Evolutionary conservation across 805 yeast species (phyloP), one percentile per base, ranked within the genome.

Genomic region (Cyberlindnera misumaiensis): DNA sequence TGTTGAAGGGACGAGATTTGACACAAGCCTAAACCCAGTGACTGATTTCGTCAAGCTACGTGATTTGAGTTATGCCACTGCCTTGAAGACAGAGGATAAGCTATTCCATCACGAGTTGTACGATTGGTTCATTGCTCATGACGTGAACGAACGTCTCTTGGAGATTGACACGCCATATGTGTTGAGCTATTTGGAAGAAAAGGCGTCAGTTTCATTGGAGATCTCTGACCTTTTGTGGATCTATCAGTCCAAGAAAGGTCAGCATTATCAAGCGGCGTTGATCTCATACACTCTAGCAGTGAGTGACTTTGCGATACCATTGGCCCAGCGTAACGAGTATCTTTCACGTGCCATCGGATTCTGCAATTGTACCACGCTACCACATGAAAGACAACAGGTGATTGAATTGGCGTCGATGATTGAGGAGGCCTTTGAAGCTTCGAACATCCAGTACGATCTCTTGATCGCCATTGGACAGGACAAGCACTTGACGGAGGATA

Each of bases 261-360:
- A 80, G 43, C 82, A 80, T 58, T 79, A 74, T 49, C 78, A 79
- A 28, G 95, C 97, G n/a, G 96, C 97, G 0, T 75, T 75, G 47
- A 83, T 84, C 16, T 65, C 87, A 35, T 83, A 82, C 51, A 72
- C 76, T 5, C 64, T 93, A 40, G 82, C 96, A 0, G 64, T 78
- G 15, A 82, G 94, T 13, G 80, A 77, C 37, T 86, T 87, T 58
- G 72, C 73, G 10, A 67, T 90, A 35, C 64, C 72, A 28, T 69
- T 90, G 41, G 70, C 73, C 28, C 80, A 82, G 51, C 74, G 98
- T 56, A 81, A 90, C 32, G 96, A 89, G 60, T 87, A 74, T 56
- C 67, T 93, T 39, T 85, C 97, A 2, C 73, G 97, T 48, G 97
- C 97, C 1, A 83, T 83, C 59, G 96, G 96, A 3, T 88, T 86